Evolutionary conservation across 1,139 yeast species (phyloP).

Genomic region (Scheffersomyces lignicola): DNA sequence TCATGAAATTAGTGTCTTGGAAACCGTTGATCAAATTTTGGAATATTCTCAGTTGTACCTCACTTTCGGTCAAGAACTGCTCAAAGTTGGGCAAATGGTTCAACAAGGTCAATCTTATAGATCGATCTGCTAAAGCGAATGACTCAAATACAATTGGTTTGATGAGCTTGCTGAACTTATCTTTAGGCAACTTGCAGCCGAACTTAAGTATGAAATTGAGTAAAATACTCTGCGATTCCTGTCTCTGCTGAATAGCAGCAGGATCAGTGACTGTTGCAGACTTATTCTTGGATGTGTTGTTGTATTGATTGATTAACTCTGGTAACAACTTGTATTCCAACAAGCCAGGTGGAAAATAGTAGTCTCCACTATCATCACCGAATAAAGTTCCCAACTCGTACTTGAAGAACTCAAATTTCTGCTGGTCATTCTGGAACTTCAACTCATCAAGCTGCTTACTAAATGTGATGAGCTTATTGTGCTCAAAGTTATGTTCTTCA

Average conservation of each 20-base stretch:
- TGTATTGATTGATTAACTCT: conserved; percentile 48
- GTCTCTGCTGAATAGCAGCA: conserved; percentile 31
- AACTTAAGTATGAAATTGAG: conserved; percentile 50
- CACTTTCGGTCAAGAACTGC: conserved; percentile 52
- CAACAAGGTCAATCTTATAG: conserved; percentile 69
- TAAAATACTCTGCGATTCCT: conserved; percentile 42
- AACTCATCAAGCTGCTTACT: conserved; percentile 54
- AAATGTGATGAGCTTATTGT: conserved; percentile 46
- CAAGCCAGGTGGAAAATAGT: conserved; percentile 56
- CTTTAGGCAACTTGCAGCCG: conserved; percentile 37
- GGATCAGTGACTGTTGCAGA: conserved; percentile 26
- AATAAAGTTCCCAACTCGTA: conserved; percentile 33
- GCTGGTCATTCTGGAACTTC: conserved; percentile 47
- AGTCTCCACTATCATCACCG: conserved; percentile 19
- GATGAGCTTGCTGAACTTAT: conserved; percentile 44
- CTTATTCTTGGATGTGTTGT: conserved; percentile 22
- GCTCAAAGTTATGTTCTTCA: conserved; percentile 41
- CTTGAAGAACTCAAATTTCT: conserved; percentile 55
- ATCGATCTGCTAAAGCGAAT: conserved; percentile 70
- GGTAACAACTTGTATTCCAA: conserved; percentile 68
- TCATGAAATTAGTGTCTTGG: conserved; percentile 76
- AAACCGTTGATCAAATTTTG: conserved; percentile 73
- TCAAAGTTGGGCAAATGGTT: conserved; percentile 61
- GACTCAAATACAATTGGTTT: conserved; percentile 67
- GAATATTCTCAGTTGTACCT: conserved; percentile 71